phyloP scores from a whole-genome alignment of 192 early-diverging fungal genomes.

The Backusella mclennaniae region DNA sequence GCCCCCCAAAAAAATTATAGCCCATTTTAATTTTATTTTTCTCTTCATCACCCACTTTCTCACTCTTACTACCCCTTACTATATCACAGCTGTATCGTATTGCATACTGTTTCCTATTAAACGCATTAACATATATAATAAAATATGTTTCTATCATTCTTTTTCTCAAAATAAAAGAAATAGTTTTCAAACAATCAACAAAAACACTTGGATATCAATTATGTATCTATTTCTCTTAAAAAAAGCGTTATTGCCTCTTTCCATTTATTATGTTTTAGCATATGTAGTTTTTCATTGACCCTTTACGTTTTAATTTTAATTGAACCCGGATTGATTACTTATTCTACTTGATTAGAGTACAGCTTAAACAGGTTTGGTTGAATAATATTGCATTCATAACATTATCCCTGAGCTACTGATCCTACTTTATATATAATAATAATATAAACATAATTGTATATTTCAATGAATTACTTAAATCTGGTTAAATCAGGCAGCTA shows the following conservation, averaged over 20 bases:
- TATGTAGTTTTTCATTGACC: background rate
- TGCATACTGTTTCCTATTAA: background rate
- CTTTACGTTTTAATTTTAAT: background rate
- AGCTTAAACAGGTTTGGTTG: background rate
- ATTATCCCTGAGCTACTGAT: no score
- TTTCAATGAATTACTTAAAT: no score
- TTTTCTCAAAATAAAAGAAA: no score
- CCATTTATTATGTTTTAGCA: background rate
- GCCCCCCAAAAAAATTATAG: background rate
- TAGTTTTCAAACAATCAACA: no score
- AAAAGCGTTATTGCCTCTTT: background rate
- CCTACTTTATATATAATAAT: no score
- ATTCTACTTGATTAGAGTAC: background rate
- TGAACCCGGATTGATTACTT: background rate
- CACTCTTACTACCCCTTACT: background rate
- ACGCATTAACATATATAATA: background rate
- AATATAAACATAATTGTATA: no score
- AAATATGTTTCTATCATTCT: background rate
- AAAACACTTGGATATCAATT: no score
- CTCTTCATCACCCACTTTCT: background rate
- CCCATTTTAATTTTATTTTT: background rate
- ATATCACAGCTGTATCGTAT: background rate
- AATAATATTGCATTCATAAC: no score
- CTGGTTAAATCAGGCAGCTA: no score
- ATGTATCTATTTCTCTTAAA: background rate